Conservation (phyloP, 345 rosid species). For the Citrus maxima region DNA sequence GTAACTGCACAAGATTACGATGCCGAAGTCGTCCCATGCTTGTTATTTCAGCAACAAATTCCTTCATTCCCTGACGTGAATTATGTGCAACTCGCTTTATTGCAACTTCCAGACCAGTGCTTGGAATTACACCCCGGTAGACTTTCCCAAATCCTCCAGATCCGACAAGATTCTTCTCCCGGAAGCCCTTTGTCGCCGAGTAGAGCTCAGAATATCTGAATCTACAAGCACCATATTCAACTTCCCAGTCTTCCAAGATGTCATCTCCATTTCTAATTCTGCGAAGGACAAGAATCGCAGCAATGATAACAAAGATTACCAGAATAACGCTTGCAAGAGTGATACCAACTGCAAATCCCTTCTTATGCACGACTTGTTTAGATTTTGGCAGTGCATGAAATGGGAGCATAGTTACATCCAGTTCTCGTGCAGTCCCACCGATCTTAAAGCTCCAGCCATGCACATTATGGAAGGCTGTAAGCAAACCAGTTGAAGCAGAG, state of each 20-base stretch:
- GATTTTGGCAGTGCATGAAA: background rate
- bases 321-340: conserved; percentile 17
- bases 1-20: conserved; percentile 30
- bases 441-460: conserved; percentile 37
- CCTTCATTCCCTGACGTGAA: conserved; percentile 36
- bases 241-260: conserved; percentile 47
- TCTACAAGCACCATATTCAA: conserved; percentile 50
- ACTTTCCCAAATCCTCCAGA: conserved; percentile 56
- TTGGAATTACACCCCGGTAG: conserved; percentile 30
- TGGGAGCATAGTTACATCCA: background rate
- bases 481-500: conserved; percentile 35
- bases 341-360: conserved; percentile 11
- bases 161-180: conserved; percentile 44
- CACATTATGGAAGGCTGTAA: conserved; percentile 26
- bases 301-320: background rate
- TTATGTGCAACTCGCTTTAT: conserved; percentile 30
- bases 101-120: conserved; percentile 21
- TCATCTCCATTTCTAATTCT: conserved; percentile 17
- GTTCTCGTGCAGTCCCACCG: conserved; percentile 18
- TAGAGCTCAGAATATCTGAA: conserved; percentile 42
- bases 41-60: conserved; percentile 34
- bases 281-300: conserved; percentile 6
- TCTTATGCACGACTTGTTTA: background rate
- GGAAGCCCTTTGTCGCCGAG: conserved; percentile 44
- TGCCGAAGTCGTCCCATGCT: conserved; percentile 39